phyloP scores from a whole-genome alignment of 1,284 basidiomycete genomes.

The Neotropicomus parvogracilis region DNA sequence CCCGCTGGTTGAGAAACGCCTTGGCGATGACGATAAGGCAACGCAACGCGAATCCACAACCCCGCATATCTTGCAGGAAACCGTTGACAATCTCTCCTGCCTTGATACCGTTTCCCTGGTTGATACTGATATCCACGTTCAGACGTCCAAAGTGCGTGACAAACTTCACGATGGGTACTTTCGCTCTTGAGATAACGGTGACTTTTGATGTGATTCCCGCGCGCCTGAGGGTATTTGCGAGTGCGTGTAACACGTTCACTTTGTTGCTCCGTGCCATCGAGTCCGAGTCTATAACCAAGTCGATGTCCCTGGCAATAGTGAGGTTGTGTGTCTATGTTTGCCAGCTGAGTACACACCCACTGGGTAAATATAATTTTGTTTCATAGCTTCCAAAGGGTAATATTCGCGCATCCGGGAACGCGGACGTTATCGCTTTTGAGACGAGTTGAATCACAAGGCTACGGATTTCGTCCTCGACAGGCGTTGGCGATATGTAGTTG shows the following conservation, averaged over 20 bases:
- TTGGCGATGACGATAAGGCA: constrained; percentile 86
- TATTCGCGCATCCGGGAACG: constrained; percentile 81
- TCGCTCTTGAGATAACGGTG: constrained; percentile 84
- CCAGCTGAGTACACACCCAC: constrained; percentile 60
- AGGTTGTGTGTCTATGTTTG: constrained; percentile 1
- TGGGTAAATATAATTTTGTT: constrained; percentile 92
- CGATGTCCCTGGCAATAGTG: constrained; percentile 58
- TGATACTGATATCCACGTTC: constrained; percentile 88
- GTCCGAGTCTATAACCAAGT: constrained; percentile 67
- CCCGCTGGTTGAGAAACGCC: constrained; percentile 83
- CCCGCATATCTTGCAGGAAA: constrained; percentile 70
- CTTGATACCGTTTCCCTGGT: constrained; percentile 81
- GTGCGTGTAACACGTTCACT: constrained; percentile 53
- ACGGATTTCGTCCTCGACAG: constrained; percentile 81
- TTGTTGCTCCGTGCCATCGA: constrained; percentile 63
- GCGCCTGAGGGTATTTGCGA: constrained; percentile 64
- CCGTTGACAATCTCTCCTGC: constrained; percentile 81
- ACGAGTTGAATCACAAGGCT: constrained; percentile 76
- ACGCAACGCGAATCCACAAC: constrained; percentile 58
- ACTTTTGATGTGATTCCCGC: constrained; percentile 64
- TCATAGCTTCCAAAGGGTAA: constrained; percentile 91
- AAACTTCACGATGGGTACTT: constrained; percentile 94
- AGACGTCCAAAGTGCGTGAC: constrained; percentile 74
- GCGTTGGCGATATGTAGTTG: constrained; percentile 84
- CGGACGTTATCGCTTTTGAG: constrained; percentile 56